phyloP scores from a whole-genome alignment of 257 asterid species.

The Salvia rosmarinus region DNA sequence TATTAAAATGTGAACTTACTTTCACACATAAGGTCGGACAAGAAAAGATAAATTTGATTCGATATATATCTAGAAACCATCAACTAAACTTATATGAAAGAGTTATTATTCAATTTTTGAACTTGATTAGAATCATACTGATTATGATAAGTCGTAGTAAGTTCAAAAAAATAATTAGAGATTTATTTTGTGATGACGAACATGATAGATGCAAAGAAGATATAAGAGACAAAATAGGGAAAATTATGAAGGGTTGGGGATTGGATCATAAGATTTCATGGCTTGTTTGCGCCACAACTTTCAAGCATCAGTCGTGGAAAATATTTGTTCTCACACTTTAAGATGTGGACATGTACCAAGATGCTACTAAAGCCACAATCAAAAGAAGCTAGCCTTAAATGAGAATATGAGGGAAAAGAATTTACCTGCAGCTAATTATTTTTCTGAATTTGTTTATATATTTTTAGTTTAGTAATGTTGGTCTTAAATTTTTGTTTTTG shows the following conservation, averaged over 20 bases:
- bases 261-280: constrained; percentile 41
- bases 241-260: constrained; percentile 41
- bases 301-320: constrained; percentile 15
- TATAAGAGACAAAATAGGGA: constrained; percentile 45
- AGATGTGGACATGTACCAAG: too few relatives aligned
- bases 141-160: not conserved
- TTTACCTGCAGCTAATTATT: too few relatives aligned
- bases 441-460: too few relatives aligned
- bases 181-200: not conserved
- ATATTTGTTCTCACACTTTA: constrained; percentile 32
- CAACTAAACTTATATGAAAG: too few relatives aligned
- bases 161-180: constrained; percentile 8
- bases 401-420: too few relatives aligned
- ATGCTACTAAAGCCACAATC: too few relatives aligned
- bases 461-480: too few relatives aligned
- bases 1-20: too few relatives aligned
- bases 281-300: constrained; percentile 48
- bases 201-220: constrained; percentile 21
- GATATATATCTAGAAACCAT: not conserved
- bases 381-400: too few relatives aligned
- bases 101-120: not conserved
- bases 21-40: too few relatives aligned
- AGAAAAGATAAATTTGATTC: too few relatives aligned
- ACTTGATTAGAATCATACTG: not conserved
- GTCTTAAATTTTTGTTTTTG: too few relatives aligned